Evolutionary conservation across 2,329 filamentous ascomycete species (phyloP).

Genomic region (Pseudocercospora macadamiae): DNA sequence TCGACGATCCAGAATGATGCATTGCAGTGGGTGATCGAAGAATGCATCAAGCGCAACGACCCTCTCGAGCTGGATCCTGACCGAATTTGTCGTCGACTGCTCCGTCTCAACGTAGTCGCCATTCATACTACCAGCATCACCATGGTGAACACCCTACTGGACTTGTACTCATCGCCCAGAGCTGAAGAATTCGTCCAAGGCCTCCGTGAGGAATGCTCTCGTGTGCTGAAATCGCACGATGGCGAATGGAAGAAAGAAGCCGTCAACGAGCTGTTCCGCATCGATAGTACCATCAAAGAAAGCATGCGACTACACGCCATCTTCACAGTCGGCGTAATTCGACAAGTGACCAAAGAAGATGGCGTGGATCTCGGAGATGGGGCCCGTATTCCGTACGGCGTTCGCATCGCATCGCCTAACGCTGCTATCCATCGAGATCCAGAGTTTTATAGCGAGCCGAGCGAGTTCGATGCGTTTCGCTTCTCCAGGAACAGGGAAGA

Average conservation of each 20-base stretch:
- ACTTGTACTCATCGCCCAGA: slow-evolving; percentile 26
- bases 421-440: slow-evolving; percentile 33
- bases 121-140: slow-evolving; percentile 32
- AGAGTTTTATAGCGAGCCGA: slow-evolving; percentile 28
- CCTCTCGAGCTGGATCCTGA: slow-evolving; percentile 17
- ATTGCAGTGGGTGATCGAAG: slow-evolving; percentile 24
- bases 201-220: slow-evolving; percentile 29
- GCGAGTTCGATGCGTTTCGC: slow-evolving; percentile 34
- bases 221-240: slow-evolving; percentile 16
- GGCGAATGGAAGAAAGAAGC: slow-evolving; percentile 28
- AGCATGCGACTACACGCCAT: slow-evolving; percentile 27
- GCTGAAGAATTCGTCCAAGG: slow-evolving; percentile 20
- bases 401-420: slow-evolving; percentile 27
- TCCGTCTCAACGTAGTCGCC: slow-evolving; percentile 30
- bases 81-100: slow-evolving; percentile 19
- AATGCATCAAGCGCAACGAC: slow-evolving; percentile 6
- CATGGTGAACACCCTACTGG: slow-evolving; percentile 28
- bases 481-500: slow-evolving; percentile 26
- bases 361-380: slow-evolving; percentile 34
- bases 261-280: slow-evolving; percentile 26
- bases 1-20: slow-evolving; percentile 14
- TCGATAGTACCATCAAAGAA: slow-evolving; percentile 37
- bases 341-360: slow-evolving; percentile 28
- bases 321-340: slow-evolving; percentile 18
- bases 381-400: slow-evolving; percentile 26